Conservation (phyloP, 2,329 filamentous ascomycete species). For the Beauveria asiatica region DNA sequence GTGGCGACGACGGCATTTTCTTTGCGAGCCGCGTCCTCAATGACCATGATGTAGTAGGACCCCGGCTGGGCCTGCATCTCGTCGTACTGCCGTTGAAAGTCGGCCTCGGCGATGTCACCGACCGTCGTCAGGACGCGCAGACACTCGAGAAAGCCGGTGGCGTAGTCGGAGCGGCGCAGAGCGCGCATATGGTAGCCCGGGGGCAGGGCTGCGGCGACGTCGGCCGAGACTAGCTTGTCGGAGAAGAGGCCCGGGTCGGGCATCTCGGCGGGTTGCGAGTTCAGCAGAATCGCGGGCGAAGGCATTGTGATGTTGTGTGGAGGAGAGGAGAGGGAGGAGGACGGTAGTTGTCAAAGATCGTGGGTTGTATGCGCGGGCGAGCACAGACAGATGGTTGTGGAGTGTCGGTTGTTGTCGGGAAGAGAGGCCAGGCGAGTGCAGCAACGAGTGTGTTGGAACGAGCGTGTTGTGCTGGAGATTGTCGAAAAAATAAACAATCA, state of each 20-base stretch:
- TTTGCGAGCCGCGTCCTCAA: constrained; percentile 58
- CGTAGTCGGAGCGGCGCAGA: constrained; percentile 68
- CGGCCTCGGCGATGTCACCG: constrained; percentile 68
- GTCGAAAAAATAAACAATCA: neutral
- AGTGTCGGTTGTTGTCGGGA: neutral
- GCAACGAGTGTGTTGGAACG: neutral
- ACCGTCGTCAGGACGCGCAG: constrained; percentile 87
- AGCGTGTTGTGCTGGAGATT: too few species aligned
- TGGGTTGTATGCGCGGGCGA: neutral
- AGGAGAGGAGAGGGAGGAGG: neutral
- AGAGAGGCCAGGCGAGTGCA: neutral
- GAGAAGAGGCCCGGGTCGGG: constrained; percentile 59
- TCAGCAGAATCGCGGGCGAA: constrained; percentile 6
- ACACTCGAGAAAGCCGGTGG: constrained; percentile 79
- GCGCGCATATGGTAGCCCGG: constrained; percentile 76
- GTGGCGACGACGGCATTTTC: constrained; percentile 72
- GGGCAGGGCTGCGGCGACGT: constrained; percentile 64
- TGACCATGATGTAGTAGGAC: constrained; percentile 76
- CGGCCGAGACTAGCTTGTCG: constrained; percentile 64
- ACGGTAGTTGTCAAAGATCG: neutral
- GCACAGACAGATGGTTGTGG: neutral
- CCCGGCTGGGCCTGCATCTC: constrained; percentile 68
- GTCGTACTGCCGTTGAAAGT: constrained; percentile 72
- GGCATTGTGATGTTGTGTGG: neutral
- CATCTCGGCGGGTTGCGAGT: constrained; percentile 12